Conservation (phyloP, 176 grass and related monocot genomes). For the Eleusine indica region DNA sequence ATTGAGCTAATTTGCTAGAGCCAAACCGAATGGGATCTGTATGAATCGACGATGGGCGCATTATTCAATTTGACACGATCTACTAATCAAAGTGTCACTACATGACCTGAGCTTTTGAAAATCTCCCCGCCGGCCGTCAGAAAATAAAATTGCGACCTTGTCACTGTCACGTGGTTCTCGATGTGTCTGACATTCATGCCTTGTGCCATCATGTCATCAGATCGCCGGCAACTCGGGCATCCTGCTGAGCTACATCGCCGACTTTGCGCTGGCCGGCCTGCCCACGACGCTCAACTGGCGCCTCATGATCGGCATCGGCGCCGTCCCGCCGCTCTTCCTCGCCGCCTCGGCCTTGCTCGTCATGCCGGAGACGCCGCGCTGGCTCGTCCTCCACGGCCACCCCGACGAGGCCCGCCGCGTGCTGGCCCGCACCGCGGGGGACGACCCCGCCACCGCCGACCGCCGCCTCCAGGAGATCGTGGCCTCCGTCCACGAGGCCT, state of each 20-base stretch:
- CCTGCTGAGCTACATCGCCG: conserved; percentile 68
- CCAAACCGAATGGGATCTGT: too few relatives aligned
- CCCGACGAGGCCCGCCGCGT: conserved; percentile 42
- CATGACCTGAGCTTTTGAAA: neutral
- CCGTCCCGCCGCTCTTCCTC: conserved; percentile 65
- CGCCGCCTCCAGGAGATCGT: conserved; percentile 46
- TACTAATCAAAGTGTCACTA: too few relatives aligned
- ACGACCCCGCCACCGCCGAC: conserved; percentile 27
- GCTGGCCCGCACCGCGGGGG: conserved; percentile 44
- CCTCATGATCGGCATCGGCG: conserved; percentile 63
- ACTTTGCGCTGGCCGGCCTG: conserved; percentile 55
- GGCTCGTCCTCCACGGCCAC: conserved; percentile 67
- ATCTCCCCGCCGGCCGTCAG: neutral
- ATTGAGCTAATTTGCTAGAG: too few relatives aligned
- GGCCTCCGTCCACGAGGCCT: conserved; percentile 27
- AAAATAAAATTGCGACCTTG: neutral
- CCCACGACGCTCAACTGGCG: conserved; percentile 57
- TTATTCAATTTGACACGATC: too few relatives aligned
- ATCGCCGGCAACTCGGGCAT: conserved; percentile 65
- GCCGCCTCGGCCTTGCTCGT: conserved; percentile 26
- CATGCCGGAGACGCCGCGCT: conserved; percentile 79
- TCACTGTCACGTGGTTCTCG: neutral
- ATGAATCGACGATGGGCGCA: too few relatives aligned
- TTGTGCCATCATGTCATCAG: neutral
- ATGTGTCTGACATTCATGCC: too few relatives aligned